Percentiles rank a stretch among this genome's conserved stretches.
Conservation (phyloP, 345 rosid species). For the Geranium rotundifolium region DNA sequence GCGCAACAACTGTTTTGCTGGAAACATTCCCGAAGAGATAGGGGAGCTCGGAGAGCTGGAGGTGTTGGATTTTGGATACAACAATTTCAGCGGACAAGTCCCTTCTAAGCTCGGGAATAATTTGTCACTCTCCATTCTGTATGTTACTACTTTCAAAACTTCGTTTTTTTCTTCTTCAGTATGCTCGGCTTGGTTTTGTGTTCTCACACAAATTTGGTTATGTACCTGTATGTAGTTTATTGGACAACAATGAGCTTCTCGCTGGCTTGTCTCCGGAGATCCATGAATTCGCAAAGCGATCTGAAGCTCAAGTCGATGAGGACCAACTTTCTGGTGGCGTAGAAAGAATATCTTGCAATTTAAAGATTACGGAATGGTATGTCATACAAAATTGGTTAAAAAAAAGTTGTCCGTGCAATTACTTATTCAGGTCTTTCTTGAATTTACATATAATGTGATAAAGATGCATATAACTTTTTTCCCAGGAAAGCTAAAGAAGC, state of each 20-base stretch:
- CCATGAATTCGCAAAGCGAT: constrained; percentile 18
- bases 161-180: background rate
- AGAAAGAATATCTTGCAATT: constrained; percentile 17
- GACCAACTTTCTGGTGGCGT: constrained; percentile 19
- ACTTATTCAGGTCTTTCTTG: background rate
- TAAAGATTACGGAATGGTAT: constrained; percentile 16
- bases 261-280: constrained; percentile 30
- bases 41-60: constrained; percentile 47
- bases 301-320: constrained; percentile 41
- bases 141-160: constrained; percentile 6
- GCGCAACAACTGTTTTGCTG: constrained; percentile 56
- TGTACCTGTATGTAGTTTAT: constrained; percentile 26
- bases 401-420: background rate
- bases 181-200: background rate
- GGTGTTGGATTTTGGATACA: constrained; percentile 53
- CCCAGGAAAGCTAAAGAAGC: constrained; percentile 14
- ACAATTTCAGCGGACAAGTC: constrained; percentile 44
- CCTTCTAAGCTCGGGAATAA: constrained; percentile 38
- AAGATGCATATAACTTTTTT: background rate
- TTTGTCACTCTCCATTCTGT: constrained; percentile 43
- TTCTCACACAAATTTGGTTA: background rate
- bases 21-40: constrained; percentile 42
- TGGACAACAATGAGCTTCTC: constrained; percentile 49
- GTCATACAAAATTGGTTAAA: background rate
- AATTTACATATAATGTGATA: background rate